Base-by-base conservation (phyloP, 441 rosid species). In the Erodium trifolium region DNA sequence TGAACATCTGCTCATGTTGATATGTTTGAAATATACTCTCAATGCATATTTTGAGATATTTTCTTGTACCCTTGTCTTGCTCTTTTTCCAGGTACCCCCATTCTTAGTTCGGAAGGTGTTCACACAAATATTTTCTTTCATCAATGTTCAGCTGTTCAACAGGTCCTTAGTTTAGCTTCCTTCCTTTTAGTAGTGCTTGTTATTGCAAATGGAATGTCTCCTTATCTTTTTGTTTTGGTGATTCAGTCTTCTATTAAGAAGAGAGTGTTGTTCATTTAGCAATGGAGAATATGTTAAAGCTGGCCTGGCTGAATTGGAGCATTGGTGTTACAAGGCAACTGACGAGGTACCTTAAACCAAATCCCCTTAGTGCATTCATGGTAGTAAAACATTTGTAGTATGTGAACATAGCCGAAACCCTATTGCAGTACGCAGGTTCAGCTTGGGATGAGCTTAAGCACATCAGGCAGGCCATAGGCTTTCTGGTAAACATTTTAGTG, bases 251-350 rank as follows among this genome's bases (percentile, higher is more conserved):
- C 69, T 92, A 47, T 74, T 96, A 71, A 83, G 99, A 79, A 86
- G 99, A 62, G 99, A 96, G 75, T 92, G 99, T 67, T 96, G 99
- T 74, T 92, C 98, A n/a, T 96, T 96, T 77, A 92, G 98, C 76
- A 96, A 96, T 69, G 99, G 99, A 0, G 99, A 96, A 77, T 92
- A 96, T 60, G 98, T 92, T 9, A 96, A 92, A 80, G 88, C 98
- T 17, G 99, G 99, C 69, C 75, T 95, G 73, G 93, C 96, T 72
- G 99, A 95, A 80, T 76, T 95, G 78, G 99, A 95, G 75, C 95
- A 92, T 65, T 95, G 97, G 99, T 92, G 98, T 78, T 89, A 84
- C 73, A 85, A 87, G 70, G 98, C 98, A 78, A 95, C 98, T 3
- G 96, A 95, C 70, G 98, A 90, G 97, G 99, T 90, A 87, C 65